phyloP scores from a whole-genome alignment of 2,329 filamentous ascomycete species.

The Penicillium sp. region DNA sequence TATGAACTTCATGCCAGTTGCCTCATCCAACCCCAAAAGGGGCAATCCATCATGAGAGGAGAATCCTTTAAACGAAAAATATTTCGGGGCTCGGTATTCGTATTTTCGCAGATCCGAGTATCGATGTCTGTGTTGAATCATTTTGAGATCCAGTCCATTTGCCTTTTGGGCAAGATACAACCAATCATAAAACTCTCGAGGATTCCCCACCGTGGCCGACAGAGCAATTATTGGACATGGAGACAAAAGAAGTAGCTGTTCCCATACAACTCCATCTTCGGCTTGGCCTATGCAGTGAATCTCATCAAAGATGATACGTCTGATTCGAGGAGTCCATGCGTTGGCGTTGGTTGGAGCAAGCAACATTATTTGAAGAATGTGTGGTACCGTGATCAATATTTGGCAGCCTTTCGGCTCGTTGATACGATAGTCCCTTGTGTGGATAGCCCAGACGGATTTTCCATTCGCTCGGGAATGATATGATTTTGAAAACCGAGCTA shows the following conservation, averaged over 20 bases:
- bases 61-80: constrained; percentile 57
- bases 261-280: constrained; percentile 76
- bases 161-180: constrained; percentile 63
- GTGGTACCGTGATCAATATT: constrained; percentile 74
- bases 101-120: constrained; percentile 82
- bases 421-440: constrained; percentile 73
- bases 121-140: constrained; percentile 67
- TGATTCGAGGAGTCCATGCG: constrained; percentile 67
- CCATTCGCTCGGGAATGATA: constrained; percentile 54
- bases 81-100: constrained; percentile 57
- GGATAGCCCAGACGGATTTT: constrained; percentile 75
- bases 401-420: constrained; percentile 74
- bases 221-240: constrained; percentile 78
- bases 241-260: constrained; percentile 71
- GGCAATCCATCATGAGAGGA: constrained; percentile 19
- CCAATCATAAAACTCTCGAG: constrained; percentile 69
- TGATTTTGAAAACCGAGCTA: constrained; percentile 71
- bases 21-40: constrained; percentile 50
- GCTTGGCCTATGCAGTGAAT: constrained; percentile 77
- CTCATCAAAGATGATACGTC: constrained; percentile 79
- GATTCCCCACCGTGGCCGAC: constrained; percentile 78
- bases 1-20: constrained; percentile 58
- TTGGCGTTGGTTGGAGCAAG: constrained; percentile 65
- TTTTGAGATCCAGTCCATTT: constrained; percentile 64
- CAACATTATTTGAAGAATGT: constrained; percentile 78